These are phyloP conservation scores for Pichia membranifaciens DNA, from an alignment of 805 yeast species.

Conservation along the genomic window DNA sequence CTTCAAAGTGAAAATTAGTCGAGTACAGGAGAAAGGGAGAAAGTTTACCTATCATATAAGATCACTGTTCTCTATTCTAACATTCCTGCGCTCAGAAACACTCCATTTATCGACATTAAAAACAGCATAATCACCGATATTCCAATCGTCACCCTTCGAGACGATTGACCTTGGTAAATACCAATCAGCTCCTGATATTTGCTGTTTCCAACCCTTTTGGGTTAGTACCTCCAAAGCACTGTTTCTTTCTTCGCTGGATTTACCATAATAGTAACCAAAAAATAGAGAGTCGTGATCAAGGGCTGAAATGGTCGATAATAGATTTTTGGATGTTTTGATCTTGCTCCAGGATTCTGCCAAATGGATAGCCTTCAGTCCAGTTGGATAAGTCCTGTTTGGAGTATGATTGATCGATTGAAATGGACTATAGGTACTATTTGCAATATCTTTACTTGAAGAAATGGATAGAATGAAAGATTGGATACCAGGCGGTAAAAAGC, in stretches of 20 bases:
- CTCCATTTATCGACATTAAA: constrained; percentile 42
- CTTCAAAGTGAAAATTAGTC: too few species aligned
- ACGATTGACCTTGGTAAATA: constrained; percentile 36
- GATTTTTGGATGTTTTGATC: constrained; percentile 19
- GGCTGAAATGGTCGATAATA: constrained; percentile 24
- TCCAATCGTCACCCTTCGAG: constrained; percentile 35
- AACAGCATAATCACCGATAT: constrained; percentile 38
- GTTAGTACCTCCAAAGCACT: constrained; percentile 31
- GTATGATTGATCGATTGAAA: constrained; percentile 18
- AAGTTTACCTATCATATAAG: constrained; percentile 1
- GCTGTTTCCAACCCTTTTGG: constrained; percentile 36
- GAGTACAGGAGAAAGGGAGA: neutral
- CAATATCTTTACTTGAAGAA: constrained; percentile 20
- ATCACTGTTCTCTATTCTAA: constrained; percentile 29
- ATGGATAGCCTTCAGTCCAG: constrained; percentile 31
- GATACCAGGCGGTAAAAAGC: constrained; percentile 33
- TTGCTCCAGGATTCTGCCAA: constrained; percentile 30
- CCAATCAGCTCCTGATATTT: constrained; percentile 23
- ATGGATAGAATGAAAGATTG: constrained; percentile 29
- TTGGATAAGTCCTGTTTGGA: constrained; percentile 25
- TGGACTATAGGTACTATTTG: constrained; percentile 15
- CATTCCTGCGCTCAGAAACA: constrained; percentile 35
- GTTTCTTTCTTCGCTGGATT: constrained; percentile 36
- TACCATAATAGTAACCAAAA: constrained; percentile 39
- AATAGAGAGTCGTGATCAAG: constrained; percentile 35